These are phyloP conservation scores for Poronia punctata DNA, from an alignment of 495 filamentous ascomycete genomes.

Conservation along the genomic window DNA sequence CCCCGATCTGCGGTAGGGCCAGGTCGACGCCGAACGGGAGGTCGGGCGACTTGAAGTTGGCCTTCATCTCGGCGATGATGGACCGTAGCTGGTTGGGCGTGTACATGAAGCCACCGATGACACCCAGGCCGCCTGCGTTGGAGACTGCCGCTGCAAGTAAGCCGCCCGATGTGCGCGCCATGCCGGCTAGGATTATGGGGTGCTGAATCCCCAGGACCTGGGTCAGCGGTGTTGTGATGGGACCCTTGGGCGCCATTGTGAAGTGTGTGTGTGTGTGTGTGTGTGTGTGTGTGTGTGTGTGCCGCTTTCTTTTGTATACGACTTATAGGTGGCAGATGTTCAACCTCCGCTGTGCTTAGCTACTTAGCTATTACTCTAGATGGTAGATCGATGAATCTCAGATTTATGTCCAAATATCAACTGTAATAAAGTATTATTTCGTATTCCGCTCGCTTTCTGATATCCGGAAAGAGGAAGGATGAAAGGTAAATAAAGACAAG, in stretches of 20 bases:
- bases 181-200: conserved; percentile 81
- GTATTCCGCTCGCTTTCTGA: too few species aligned
- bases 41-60: conserved; percentile 49
- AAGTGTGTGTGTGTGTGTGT: not conserved
- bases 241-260: conserved; percentile 32
- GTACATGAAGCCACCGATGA: conserved; percentile 80
- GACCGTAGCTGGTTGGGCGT: conserved; percentile 68
- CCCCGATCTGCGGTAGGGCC: conserved; percentile 77
- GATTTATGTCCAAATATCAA: too few species aligned
- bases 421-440: too few species aligned
- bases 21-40: conserved; percentile 86
- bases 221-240: conserved; percentile 69
- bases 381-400: too few species aligned
- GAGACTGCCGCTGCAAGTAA: conserved; percentile 77
- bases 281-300: not conserved
- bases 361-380: too few species aligned
- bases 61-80: conserved; percentile 79
- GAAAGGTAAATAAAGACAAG: too few species aligned
- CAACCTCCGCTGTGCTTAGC: too few species aligned
- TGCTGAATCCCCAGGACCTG: conserved; percentile 67
- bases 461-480: too few species aligned
- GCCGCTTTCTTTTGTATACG: not conserved
- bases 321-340: not conserved
- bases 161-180: conserved; percentile 75
- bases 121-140: conserved; percentile 81